phyloP scores from a whole-genome alignment of 805 yeast genomes.

The Diddensiella caesifluorescens region DNA sequence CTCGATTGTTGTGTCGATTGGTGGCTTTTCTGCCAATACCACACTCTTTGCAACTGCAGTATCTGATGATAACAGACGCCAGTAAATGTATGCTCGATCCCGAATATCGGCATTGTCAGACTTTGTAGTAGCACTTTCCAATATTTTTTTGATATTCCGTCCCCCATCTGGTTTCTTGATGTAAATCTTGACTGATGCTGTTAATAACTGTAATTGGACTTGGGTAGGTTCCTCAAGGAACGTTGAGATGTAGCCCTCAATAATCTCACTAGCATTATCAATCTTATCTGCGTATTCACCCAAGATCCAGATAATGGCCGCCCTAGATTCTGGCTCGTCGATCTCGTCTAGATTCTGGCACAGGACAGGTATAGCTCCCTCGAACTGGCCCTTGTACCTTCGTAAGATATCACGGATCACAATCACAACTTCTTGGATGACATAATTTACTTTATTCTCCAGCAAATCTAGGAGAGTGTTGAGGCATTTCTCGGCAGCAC shows the following conservation, averaged over 20 bases:
- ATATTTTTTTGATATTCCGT: slow-evolving; percentile 66
- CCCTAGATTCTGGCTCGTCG: slow-evolving; percentile 77
- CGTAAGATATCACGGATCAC: slow-evolving; percentile 73
- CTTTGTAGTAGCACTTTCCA: slow-evolving; percentile 71
- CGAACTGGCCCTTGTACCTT: slow-evolving; percentile 58
- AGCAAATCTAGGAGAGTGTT: slow-evolving; percentile 59
- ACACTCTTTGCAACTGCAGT: slow-evolving; percentile 63
- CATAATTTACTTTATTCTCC: slow-evolving; percentile 62
- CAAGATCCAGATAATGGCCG: slow-evolving; percentile 76
- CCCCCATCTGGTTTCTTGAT: slow-evolving; percentile 52
- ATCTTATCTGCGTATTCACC: slow-evolving; percentile 67
- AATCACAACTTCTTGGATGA: slow-evolving; percentile 74
- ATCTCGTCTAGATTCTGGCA: slow-evolving; percentile 47
- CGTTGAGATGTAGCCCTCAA: slow-evolving; percentile 37
- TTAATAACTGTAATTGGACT: slow-evolving; percentile 70
- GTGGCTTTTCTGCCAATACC: slow-evolving; percentile 60
- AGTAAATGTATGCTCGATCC: slow-evolving; percentile 81
- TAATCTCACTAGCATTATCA: slow-evolving; percentile 37
- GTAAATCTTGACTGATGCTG: slow-evolving; percentile 75
- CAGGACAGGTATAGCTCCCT: slow-evolving; percentile 43
- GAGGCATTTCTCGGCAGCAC: slow-evolving; percentile 62
- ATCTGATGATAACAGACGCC: slow-evolving; percentile 81
- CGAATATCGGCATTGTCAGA: slow-evolving; percentile 80
- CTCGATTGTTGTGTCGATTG: slow-evolving; percentile 66
- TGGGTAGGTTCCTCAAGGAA: slow-evolving; percentile 67